Evolutionary conservation across 352 stramenopile species (phyloP), one percentile per base, ranked within the genome.

Genomic region (Globisporangium spinosum): DNA sequence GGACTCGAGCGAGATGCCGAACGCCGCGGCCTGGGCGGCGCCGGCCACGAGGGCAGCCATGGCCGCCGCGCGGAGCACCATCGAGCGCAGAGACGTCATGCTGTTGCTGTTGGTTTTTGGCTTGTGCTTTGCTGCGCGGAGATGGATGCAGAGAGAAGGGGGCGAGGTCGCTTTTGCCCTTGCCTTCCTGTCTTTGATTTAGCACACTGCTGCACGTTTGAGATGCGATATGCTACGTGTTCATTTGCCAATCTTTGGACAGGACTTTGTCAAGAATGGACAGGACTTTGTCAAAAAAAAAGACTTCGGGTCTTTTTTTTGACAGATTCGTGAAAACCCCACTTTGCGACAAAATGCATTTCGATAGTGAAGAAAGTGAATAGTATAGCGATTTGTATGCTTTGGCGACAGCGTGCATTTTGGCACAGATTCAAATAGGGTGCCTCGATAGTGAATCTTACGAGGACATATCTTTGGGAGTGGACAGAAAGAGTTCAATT

Each of bases 1-100:
- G 0, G 82, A 80, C 4, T 65, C 70, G 29, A 88, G 64, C 29
- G 77, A 69, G 64, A 91, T 77, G 60, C 78, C 70, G 7, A 86
- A 82, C 9, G 71, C 66, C 17, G 78, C 79, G 15, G 64, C 64
- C n/a, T 70, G 64, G 32, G 64, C 57, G 17, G 64, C 64, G 25
- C 64, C 58, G 8, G 64, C 45, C 29, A 60, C 64, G 64, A 70
- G 62, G 57, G 65, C 73, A 25, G 64, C 65, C 23, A 67, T 58
- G 53, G 70, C 56, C 62, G 65, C 47, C 29, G 65, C 61, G 38
- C 68, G 65, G 40, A 74, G 40, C 70, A 64, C 32, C 64, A 72
- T 58, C 8, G 57, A 54, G 43, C 56, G 29, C 29, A 76, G 56
- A 58, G 54, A 65, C 62, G 68, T 63, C 70, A 71, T 62, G 29